A percentile compares a stretch with the other conserved stretches of the same genome.
Evolutionary conservation across 257 asterid genomes (phyloP).

Genomic region (Catharanthus roseus): DNA sequence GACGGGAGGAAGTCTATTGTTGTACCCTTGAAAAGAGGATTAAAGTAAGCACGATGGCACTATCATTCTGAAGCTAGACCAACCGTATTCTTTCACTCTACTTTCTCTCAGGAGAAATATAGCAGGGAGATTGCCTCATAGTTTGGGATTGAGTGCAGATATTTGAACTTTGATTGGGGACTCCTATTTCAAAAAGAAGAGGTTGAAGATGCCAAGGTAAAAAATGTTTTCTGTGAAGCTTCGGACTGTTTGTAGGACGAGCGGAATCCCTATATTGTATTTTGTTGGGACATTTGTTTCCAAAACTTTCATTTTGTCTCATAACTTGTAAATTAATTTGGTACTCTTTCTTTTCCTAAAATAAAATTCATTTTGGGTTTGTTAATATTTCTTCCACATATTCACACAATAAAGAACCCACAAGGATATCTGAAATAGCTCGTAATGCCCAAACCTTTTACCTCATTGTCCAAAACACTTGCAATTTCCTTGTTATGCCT

Average conservation of each 20-base stretch:
- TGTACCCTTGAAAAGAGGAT: conserved; percentile 19
- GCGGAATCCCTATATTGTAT: conserved; percentile 23
- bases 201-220: not conserved
- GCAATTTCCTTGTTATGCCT: conserved; percentile 56
- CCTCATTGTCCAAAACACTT: conserved; percentile 39
- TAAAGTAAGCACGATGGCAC: conserved; percentile 18
- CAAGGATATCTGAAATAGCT: conserved; percentile 57
- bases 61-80: conserved; percentile 15
- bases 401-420: conserved; percentile 64
- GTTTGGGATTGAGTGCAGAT: conserved; percentile 24
- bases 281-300: conserved; percentile 3
- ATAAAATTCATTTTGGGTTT: too few relatives aligned
- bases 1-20: conserved; percentile 26
- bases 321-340: too few relatives aligned
- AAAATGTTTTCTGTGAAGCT: conserved; percentile 23
- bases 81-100: conserved; percentile 26
- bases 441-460: conserved; percentile 84
- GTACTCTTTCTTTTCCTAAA: too few relatives aligned
- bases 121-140: conserved; percentile 27
- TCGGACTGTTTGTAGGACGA: conserved; percentile 27
- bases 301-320: too few relatives aligned
- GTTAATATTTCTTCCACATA: conserved; percentile 40
- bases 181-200: conserved; percentile 25
- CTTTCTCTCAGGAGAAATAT: conserved; percentile 32
- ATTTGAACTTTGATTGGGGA: conserved; percentile 26